Conservation (phyloP, 257 asterid genomes). For the Voacanga thouarsii region DNA sequence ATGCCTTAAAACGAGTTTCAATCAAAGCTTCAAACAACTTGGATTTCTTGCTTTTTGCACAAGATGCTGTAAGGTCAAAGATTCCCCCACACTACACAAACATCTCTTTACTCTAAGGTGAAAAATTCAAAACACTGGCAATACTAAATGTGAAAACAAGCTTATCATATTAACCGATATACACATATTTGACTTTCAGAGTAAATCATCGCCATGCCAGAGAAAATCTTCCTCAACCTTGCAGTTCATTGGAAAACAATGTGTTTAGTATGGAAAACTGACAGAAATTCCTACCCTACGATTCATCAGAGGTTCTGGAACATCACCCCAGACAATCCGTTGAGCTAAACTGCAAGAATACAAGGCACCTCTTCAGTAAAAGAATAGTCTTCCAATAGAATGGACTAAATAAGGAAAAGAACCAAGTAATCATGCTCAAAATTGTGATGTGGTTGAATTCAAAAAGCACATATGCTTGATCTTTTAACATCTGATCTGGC, state of each 20-base stretch:
- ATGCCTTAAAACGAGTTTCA: neutral
- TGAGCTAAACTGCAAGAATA: constrained; percentile 74
- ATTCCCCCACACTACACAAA: neutral
- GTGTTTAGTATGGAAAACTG: neutral
- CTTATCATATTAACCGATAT: neutral
- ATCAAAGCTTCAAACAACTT: neutral
- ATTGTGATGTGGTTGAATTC: neutral
- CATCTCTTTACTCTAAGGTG: neutral
- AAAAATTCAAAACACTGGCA: neutral
- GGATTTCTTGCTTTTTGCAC: neutral
- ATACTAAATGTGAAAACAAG: neutral
- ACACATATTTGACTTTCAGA: neutral
- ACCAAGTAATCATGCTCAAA: neutral
- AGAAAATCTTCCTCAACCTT: neutral
- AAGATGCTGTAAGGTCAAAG: neutral
- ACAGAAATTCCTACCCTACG: constrained; percentile 60
- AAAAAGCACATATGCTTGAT: too few species aligned
- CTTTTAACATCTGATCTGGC: too few species aligned
- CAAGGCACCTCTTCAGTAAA: neutral
- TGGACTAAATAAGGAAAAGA: neutral
- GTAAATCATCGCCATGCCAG: neutral
- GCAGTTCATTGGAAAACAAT: neutral
- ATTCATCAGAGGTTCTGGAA: constrained; percentile 84
- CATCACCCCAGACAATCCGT: constrained; percentile 91
- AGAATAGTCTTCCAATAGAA: neutral